phyloP scores from a whole-genome alignment of 108 stramenopile species.

The Conticribra guillardii region DNA sequence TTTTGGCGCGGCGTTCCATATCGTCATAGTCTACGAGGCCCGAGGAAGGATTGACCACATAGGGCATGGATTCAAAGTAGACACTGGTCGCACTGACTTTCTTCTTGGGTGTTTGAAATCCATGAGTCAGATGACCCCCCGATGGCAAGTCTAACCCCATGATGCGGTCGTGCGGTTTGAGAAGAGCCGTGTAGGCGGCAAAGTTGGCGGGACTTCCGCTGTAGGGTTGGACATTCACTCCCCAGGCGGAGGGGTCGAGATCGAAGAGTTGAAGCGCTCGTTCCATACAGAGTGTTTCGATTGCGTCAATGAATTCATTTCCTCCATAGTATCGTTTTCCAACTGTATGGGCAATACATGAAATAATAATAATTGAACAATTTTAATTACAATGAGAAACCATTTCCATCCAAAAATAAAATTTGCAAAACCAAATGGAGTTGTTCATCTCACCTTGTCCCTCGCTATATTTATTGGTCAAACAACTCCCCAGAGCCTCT shows the following conservation, averaged over 20 bases:
- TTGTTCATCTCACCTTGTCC: constrained; percentile 69
- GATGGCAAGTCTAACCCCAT: constrained; percentile 99
- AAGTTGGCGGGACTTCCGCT: constrained; percentile 99
- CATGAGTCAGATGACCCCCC: constrained; percentile 99
- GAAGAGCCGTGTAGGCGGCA: constrained; percentile 96
- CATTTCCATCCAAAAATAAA: too few species aligned
- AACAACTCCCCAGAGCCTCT: constrained; percentile 93
- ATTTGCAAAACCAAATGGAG: not conserved
- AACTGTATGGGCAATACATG: constrained; percentile 46
- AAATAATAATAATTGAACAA: too few species aligned
- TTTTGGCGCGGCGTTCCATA: constrained; percentile 90
- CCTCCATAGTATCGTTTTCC: constrained; percentile 99
- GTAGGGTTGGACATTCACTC: constrained; percentile 97
- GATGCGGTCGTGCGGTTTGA: constrained; percentile 98
- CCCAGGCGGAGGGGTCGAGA: constrained; percentile 91
- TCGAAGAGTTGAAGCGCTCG: constrained; percentile 92
- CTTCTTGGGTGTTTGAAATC: constrained; percentile 96
- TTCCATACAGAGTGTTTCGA: constrained; percentile 94
- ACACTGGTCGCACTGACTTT: constrained; percentile 99
- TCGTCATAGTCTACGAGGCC: constrained; percentile 98
- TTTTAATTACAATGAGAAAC: too few species aligned
- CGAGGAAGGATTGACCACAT: constrained; percentile 91
- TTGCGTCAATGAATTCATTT: constrained; percentile 93
- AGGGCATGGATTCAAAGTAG: constrained; percentile 99
- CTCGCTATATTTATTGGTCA: constrained; percentile 99